Base-by-base conservation (phyloP, 192 early-diverging fungal species). In the Coemansia sp. region DNA sequence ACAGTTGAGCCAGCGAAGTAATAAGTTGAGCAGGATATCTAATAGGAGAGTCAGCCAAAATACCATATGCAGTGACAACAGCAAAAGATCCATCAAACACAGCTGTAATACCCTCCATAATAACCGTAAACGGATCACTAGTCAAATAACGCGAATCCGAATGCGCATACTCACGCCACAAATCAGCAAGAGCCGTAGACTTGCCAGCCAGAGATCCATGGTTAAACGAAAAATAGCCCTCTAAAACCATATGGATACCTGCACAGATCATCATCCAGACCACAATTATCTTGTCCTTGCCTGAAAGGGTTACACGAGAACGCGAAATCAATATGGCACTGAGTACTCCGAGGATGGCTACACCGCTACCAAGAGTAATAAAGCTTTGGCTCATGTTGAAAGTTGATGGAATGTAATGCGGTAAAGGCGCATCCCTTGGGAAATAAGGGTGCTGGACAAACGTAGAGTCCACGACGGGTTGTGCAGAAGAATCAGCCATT, bases 141-240 rank as follows among this genome's bases (percentile, higher is more conserved):
- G 80, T 78, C 79, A 95, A 72, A 64, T 97, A 97, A 29, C 92
- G 72, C 17, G 91, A 94, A 67, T 97, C 94, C 29, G 83, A 81
- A 50, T 83, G 74, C 1, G 90, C 61, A 72, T 97, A 97, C 70
- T 97, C 92, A 77, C 92, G 92, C 90, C 90, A 97, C 49, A 91
- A 50, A 33, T 93, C 81, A 6, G 80, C 88, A 29, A 93, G 37
- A 5, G 90, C 50, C 19, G 52, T 64, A 42, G 78, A 61, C 69
- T 87, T 81, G 6, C 80, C 83, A 0, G 86, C 85, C 41, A 97
- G 73, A 2, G 78, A 78, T 9, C 50, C 34, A 58, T 87, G 80
- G 72, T 86, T 82, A 42, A 68, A 80, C 22, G 85, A 78, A 74
- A 87, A 94, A 70, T 93, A 97, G 2, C 86, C 86, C 72, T 97